Conservation (phyloP, 2,329 filamentous ascomycete genomes). For the Xylaria sp. region DNA sequence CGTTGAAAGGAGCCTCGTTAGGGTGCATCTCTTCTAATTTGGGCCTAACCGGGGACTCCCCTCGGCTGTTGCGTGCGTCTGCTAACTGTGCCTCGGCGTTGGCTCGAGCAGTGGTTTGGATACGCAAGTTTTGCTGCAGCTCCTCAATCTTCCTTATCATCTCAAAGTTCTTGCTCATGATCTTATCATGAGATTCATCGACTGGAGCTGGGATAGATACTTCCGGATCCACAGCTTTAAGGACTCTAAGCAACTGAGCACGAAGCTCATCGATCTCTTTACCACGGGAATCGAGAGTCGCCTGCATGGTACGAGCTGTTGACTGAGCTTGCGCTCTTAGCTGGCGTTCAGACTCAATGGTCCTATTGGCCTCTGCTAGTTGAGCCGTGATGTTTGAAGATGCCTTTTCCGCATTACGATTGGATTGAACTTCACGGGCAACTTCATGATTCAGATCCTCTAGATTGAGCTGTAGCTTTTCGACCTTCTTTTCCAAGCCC, state of each 20-base stretch:
- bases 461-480: constrained; percentile 87
- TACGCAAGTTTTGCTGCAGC: constrained; percentile 85
- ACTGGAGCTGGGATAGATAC: constrained; percentile 71
- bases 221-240: constrained; percentile 87
- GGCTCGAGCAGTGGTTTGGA: constrained; percentile 82
- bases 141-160: constrained; percentile 88
- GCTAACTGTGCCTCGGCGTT: constrained; percentile 86
- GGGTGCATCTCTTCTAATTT: constrained; percentile 88
- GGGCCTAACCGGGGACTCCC: constrained; percentile 76
- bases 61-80: constrained; percentile 79
- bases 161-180: constrained; percentile 80
- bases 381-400: constrained; percentile 84
- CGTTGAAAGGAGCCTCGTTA: constrained; percentile 79
- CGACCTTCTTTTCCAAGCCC: constrained; percentile 90
- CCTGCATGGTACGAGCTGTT: constrained; percentile 83
- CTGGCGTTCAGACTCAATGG: constrained; percentile 89
- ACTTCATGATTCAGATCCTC: constrained; percentile 96
- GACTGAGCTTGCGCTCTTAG: constrained; percentile 85
- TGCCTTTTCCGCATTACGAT: constrained; percentile 88
- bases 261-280: constrained; percentile 84
- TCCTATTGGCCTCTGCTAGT: constrained; percentile 88
- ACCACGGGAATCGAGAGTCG: constrained; percentile 81
- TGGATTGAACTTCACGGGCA: constrained; percentile 87
- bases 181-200: constrained; percentile 70
- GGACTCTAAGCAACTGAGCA: constrained; percentile 80